These are phyloP conservation scores for Rhodotorula sp. DNA, from an alignment of 1,284 basidiomycete genomes.

Conservation along the genomic window DNA sequence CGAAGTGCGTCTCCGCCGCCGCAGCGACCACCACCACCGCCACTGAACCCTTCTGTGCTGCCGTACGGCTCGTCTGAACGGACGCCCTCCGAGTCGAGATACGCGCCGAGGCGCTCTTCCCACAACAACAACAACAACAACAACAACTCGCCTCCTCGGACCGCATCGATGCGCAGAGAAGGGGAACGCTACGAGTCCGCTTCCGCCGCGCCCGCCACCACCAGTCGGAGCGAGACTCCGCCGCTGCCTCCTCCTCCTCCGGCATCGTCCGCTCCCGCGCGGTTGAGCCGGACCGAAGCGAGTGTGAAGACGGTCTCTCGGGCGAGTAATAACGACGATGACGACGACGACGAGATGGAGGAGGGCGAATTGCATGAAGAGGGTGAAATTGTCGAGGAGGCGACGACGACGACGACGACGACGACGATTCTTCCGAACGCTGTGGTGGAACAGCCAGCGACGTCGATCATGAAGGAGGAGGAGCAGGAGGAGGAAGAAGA, in stretches of 20 bases:
- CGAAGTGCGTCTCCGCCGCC: not conserved
- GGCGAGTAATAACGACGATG: not conserved
- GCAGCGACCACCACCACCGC: not conserved
- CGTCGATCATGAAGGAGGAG: not conserved
- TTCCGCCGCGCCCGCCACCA: not conserved
- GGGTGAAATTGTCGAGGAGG: not conserved
- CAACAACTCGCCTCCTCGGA: not conserved
- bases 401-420: no score
- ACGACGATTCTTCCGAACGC: not conserved
- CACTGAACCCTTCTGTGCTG: no score
- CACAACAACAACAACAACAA: no score
- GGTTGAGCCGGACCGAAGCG: not conserved
- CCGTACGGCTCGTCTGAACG: no score
- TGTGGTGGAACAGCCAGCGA: not conserved
- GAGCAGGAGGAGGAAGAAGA: not conserved
- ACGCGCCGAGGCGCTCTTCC: no score
- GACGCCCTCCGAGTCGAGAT: no score
- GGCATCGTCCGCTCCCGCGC: not conserved
- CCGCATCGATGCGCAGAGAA: not conserved
- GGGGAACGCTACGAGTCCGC: not conserved
- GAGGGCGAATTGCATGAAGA: slow-evolving; percentile 8
- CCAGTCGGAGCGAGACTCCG: not conserved
- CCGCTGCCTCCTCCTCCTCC: not conserved
- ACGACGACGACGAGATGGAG: not conserved
- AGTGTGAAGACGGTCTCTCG: no score